Conservation (phyloP, 306 rosid genomes). For the Abrus precatorius region DNA sequence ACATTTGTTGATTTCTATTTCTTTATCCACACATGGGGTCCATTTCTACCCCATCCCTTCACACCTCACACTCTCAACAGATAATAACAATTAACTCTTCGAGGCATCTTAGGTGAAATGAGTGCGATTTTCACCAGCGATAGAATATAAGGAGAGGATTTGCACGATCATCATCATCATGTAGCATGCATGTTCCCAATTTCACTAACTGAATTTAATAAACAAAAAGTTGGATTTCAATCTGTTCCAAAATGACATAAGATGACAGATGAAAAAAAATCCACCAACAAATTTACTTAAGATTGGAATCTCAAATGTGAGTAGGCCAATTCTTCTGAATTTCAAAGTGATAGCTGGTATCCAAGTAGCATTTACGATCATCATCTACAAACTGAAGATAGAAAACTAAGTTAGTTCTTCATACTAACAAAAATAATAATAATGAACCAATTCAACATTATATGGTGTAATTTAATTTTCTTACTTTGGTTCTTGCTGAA, state of each 20-base stretch:
- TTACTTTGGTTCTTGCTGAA: slow-evolving; percentile 84
- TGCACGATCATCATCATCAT: slow-evolving; percentile 6
- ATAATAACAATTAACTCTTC: slow-evolving; percentile 38
- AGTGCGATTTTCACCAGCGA: slow-evolving; percentile 39
- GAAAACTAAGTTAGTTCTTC: slow-evolving; percentile 10
- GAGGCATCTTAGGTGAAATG: slow-evolving; percentile 42
- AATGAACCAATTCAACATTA: background rate
- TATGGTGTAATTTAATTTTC: background rate
- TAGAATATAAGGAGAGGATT: slow-evolving; percentile 8
- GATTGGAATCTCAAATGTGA: slow-evolving; percentile 50
- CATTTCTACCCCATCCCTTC: slow-evolving; percentile 40
- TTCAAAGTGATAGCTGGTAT: slow-evolving; percentile 77
- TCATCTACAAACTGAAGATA: slow-evolving; percentile 84
- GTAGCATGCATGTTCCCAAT: slow-evolving; percentile 52
- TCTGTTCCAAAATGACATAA: slow-evolving; percentile 52
- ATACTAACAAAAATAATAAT: background rate
- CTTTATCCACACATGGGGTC: slow-evolving; percentile 60
- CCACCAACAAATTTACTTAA: slow-evolving; percentile 36
- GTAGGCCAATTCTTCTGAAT: slow-evolving; percentile 86
- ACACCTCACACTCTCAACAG: slow-evolving; percentile 42
- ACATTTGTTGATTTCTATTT: slow-evolving; percentile 38
- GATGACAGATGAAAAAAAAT: slow-evolving; percentile 42
- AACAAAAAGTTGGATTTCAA: slow-evolving; percentile 51
- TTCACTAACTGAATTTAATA: slow-evolving; percentile 40
- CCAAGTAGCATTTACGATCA: slow-evolving; percentile 89